Conservation (phyloP, 2,329 filamentous ascomycete species). For the Helicocarpus griseus region DNA sequence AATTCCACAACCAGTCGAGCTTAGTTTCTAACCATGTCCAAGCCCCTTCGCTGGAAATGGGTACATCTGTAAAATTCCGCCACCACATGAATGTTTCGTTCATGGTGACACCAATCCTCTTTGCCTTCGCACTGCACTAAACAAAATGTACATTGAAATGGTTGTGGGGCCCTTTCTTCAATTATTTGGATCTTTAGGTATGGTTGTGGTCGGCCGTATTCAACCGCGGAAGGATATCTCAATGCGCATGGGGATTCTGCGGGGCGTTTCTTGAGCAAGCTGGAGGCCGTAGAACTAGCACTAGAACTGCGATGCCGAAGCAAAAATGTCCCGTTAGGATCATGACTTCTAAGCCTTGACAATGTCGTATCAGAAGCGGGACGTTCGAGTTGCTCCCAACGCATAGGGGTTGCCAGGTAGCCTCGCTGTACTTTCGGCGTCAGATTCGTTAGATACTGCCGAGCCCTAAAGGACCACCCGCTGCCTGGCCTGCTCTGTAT, state of each 20-base stretch:
- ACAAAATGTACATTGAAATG: conserved; percentile 10
- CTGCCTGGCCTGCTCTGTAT: background rate
- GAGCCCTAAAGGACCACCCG: background rate
- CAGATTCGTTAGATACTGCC: background rate
- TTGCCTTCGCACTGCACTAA: conserved; percentile 8
- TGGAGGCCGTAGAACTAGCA: background rate
- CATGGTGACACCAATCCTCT: conserved; percentile 8
- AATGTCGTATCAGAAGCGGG: no score
- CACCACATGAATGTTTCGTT: conserved; percentile 7
- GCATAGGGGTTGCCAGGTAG: background rate
- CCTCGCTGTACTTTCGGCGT: background rate
- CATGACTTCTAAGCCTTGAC: background rate
- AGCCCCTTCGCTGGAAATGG: background rate
- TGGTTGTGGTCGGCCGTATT: conserved; percentile 2
- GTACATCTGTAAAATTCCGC: background rate
- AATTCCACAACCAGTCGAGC: conserved; percentile 11
- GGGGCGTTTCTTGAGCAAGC: background rate
- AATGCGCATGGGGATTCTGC: background rate
- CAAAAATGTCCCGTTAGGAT: background rate
- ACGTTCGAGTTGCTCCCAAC: no score
- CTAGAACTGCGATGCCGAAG: background rate
- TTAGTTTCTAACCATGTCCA: conserved; percentile 8
- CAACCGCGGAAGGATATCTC: background rate
- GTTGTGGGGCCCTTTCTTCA: conserved; percentile 1
- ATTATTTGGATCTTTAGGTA: conserved; percentile 4